A percentile compares a stretch with the other conserved stretches of the same genome.
These are phyloP conservation scores for Solanum clarkiae DNA, from an alignment of 257 asterid genomes.

Conservation along the genomic window DNA sequence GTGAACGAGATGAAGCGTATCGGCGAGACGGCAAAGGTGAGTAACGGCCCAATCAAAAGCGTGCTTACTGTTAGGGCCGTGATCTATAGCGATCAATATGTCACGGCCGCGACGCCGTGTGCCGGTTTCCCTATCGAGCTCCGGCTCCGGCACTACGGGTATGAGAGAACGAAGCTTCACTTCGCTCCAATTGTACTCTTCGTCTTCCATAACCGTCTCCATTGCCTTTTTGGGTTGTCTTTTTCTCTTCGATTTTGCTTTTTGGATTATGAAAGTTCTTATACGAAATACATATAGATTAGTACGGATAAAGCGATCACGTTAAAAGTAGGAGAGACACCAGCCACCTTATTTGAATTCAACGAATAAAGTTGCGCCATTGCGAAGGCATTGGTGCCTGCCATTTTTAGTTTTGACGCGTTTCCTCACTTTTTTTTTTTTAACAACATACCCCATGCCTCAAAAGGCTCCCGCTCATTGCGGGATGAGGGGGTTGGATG, in stretches of 20 bases:
- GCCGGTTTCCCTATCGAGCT: slow-evolving; percentile 64
- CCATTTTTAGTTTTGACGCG: neutral
- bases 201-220: slow-evolving; percentile 65
- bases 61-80: slow-evolving; percentile 85
- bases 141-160: slow-evolving; percentile 51
- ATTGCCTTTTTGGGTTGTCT: slow-evolving; percentile 1
- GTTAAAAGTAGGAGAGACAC: neutral
- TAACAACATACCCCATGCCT: no score
- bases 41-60: slow-evolving; percentile 91
- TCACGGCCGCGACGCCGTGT: slow-evolving; percentile 89
- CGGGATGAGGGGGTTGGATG: no score
- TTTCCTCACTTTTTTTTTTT: no score
- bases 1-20: slow-evolving; percentile 70
- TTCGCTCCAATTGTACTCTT: slow-evolving; percentile 79
- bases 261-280: neutral
- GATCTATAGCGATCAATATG: slow-evolving; percentile 71
- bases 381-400: neutral
- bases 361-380: neutral
- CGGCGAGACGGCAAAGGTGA: slow-evolving; percentile 86
- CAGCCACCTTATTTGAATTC: neutral
- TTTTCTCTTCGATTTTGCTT: neutral
- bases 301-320: neutral
- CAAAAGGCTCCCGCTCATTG: no score
- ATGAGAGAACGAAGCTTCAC: slow-evolving; percentile 48
- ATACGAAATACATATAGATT: neutral